Base-by-base conservation (phyloP, 1,139 yeast genomes). In the Hansenula anomala region DNA sequence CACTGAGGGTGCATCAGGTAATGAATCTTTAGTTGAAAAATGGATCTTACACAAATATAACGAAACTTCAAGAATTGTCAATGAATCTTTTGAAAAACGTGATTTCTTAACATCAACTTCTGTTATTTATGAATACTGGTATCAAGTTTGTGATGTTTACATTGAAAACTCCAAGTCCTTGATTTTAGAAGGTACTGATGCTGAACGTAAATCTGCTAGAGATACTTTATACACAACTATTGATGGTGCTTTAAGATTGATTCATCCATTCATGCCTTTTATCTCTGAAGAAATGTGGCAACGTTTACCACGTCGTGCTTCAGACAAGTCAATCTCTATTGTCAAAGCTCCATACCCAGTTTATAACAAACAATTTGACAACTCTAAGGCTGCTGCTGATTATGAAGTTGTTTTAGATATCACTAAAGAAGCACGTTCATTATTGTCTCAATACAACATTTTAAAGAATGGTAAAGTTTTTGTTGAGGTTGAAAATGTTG, bases 251-350 rank as follows among this genome's bases (percentile, higher is more conserved):
- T 75, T 92, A 69, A 83, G 77, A 63, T 65, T 92, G 69, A 92
- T 90, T 55, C 97, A 92, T 61, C 98, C 98, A 63, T 92, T 88
- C 72, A 92, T 92, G 98, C 98, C 98, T 36, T 92, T 78, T 61
- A 73, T 92, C 50, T 81, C 97, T 37, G 98, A 92, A 67, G 98
- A 92, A 71, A 78, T 92, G 85, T 92, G 97, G 97, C 98, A 92
- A 69, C 87, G 97, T 67, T 71, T 92, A 58, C 97, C 98, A 52
- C 83, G 87, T 58, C 80, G 97, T 60, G 77, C 78, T 17, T 69
- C 80, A 39, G 96, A 87, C 56, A 63, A 64, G 15, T 70, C 86
- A 19, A 69, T 66, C 36, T 76, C 96, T n/a, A 87, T 92, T 58
- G 79, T 80, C 41, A 77, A 78, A 58, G 95, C 97, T 34, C 56